phyloP scores from a whole-genome alignment of 768 basidiomycete species.

The Amanita inopinata region DNA sequence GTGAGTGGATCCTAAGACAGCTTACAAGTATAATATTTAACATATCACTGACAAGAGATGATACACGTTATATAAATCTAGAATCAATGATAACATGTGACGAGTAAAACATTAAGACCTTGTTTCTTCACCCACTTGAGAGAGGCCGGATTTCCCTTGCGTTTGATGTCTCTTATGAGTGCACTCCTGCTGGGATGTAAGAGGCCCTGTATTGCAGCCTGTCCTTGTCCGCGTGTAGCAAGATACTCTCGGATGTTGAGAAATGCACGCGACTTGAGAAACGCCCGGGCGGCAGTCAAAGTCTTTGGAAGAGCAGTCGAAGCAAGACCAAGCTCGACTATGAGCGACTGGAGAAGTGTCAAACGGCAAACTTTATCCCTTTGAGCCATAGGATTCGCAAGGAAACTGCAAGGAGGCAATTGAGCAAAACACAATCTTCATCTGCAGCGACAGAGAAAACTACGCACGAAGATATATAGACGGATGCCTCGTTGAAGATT shows the following conservation, averaged over 20 bases:
- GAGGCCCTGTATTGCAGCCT: constrained; percentile 45
- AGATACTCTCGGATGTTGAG: constrained; percentile 70
- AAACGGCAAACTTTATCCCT: constrained; percentile 38
- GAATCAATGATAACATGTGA: constrained; percentile 34
- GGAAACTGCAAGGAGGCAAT: constrained; percentile 28
- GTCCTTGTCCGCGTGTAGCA: constrained; percentile 52
- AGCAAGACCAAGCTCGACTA: constrained; percentile 66
- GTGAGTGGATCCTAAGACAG: not conserved
- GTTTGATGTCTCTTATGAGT: constrained; percentile 49
- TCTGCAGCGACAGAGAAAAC: constrained; percentile 6
- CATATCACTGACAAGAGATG: not conserved
- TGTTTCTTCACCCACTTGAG: constrained; percentile 53
- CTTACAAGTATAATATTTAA: not conserved
- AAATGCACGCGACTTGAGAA: constrained; percentile 58
- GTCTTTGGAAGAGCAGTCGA: constrained; percentile 44
- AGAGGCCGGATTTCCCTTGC: constrained; percentile 34
- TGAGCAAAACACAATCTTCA: not conserved
- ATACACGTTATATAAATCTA: not conserved
- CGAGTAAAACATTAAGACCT: constrained; percentile 55
- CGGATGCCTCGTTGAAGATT: constrained; percentile 48
- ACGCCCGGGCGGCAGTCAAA: constrained; percentile 55
- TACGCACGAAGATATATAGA: constrained; percentile 54
- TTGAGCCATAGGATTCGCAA: constrained; percentile 38
- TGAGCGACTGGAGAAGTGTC: constrained; percentile 59
- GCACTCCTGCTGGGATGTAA: constrained; percentile 55